These are phyloP conservation scores for Penicillium salamii DNA, from an alignment of 495 filamentous ascomycete species.

Conservation along the genomic window DNA sequence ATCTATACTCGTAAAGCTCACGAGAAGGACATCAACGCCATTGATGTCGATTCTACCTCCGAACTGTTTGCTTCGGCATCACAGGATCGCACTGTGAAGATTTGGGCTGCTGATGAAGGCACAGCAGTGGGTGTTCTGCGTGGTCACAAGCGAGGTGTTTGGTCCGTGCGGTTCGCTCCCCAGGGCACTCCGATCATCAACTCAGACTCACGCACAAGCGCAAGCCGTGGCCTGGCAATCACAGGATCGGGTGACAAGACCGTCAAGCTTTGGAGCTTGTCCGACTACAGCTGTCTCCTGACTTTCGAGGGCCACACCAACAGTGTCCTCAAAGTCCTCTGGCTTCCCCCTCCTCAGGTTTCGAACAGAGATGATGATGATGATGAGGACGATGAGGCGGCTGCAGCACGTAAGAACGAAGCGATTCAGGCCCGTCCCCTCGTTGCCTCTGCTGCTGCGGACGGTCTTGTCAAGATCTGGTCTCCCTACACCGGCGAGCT, in stretches of 20 bases:
- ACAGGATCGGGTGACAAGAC: constrained; percentile 95
- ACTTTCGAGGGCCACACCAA: constrained; percentile 97
- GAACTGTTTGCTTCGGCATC: constrained; percentile 89
- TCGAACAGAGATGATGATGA: constrained; percentile 29
- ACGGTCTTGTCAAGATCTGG: constrained; percentile 98
- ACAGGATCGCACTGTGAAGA: constrained; percentile 94
- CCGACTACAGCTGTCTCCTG: constrained; percentile 87
- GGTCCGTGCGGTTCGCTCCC: constrained; percentile 88
- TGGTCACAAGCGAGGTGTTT: constrained; percentile 91
- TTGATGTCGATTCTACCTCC: constrained; percentile 69
- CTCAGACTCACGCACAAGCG: constrained; percentile 58
- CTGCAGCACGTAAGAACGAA: constrained; percentile 17
- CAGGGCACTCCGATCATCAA: constrained; percentile 70
- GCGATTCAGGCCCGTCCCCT: constrained; percentile 46
- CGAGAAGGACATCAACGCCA: constrained; percentile 97
- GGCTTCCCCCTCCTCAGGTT: constrained; percentile 66
- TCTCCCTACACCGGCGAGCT: constrained; percentile 75
- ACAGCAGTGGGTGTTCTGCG: constrained; percentile 83
- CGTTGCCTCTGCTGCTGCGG: constrained; percentile 84
- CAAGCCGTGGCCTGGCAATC: constrained; percentile 67
- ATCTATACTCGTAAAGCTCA: constrained; percentile 88
- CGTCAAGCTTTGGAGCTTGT: constrained; percentile 90
- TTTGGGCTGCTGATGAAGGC: constrained; percentile 88
- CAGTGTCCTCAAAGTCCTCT: constrained; percentile 88
- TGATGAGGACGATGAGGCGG: constrained; percentile 31